phyloP scores from a whole-genome alignment of 257 asterid genomes.

The Sherardia arvensis region DNA sequence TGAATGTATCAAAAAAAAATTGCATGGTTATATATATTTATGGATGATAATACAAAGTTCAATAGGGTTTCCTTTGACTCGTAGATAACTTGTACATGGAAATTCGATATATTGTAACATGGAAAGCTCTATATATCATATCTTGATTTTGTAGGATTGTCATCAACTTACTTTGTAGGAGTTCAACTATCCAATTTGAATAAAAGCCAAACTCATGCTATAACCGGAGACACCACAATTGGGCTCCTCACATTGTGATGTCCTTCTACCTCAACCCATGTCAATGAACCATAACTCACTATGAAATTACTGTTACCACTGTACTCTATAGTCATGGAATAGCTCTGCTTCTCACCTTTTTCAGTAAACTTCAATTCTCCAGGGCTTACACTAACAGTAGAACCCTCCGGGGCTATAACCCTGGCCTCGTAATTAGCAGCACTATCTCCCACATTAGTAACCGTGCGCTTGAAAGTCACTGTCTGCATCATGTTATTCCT shows the following conservation, averaged over 20 bases:
- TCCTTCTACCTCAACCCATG: slow-evolving; percentile 5
- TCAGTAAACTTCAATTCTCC: neutral
- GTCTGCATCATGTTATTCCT: neutral
- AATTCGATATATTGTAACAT: no score
- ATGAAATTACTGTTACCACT: neutral
- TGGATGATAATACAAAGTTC: no score
- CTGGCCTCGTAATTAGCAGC: neutral
- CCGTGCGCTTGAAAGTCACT: neutral
- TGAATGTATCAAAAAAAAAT: no score
- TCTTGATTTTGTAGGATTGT: no score
- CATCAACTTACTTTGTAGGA: no score
- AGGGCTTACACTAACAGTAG: neutral
- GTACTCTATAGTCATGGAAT: slow-evolving; percentile 7
- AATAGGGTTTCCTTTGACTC: no score
- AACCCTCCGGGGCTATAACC: slow-evolving; percentile 7
- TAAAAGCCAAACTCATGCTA: no score
- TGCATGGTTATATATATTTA: no score
- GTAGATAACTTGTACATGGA: no score
- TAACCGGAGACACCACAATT: slow-evolving; percentile 10
- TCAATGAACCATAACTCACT: slow-evolving; percentile 9
- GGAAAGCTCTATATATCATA: no score
- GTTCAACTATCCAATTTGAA: no score
- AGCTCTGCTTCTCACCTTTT: neutral
- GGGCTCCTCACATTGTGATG: slow-evolving; percentile 2
- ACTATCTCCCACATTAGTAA: slow-evolving; percentile 6